Percentiles rank a stretch among this genome's conserved stretches.
Conservation (phyloP, 1,284 basidiomycete genomes). For the Vanrija sp. region DNA sequence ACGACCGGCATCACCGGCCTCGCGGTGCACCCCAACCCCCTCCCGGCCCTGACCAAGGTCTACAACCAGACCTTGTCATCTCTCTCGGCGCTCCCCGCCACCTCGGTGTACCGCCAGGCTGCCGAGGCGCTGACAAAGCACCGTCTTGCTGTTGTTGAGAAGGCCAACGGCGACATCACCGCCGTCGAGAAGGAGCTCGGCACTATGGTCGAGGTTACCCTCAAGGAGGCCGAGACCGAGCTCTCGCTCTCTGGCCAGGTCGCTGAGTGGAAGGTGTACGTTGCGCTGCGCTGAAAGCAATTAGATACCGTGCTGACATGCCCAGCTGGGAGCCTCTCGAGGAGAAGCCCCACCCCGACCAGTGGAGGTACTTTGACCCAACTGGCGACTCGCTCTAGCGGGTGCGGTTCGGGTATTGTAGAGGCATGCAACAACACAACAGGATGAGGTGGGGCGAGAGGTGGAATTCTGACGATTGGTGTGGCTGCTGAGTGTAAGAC, state of each 20-base stretch:
- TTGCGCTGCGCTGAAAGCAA: not conserved
- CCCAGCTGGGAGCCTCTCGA: conserved; percentile 42
- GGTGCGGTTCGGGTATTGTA: conserved; percentile 1
- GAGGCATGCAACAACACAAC: conserved; percentile 7
- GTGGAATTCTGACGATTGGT: too few relatives aligned
- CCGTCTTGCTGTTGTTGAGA: conserved; percentile 70
- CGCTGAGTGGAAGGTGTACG: conserved; percentile 90
- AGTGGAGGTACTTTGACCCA: conserved; percentile 48
- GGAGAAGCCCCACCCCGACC: conserved; percentile 33
- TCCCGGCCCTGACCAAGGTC: conserved; percentile 69
- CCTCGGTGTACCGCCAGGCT: conserved; percentile 86
- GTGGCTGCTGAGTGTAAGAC: too few relatives aligned
- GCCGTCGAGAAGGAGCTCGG: conserved; percentile 63
- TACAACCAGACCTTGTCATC: conserved; percentile 75
- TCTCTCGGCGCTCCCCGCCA: conserved; percentile 67
- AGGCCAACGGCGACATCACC: conserved; percentile 62
- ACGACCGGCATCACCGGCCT: conserved; percentile 71
- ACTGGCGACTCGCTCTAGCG: conserved; percentile 22
- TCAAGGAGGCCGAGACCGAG: conserved; percentile 82
- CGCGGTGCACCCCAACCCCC: conserved; percentile 57
- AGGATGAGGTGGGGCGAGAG: too few relatives aligned
- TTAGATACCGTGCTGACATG: conserved; percentile 5
- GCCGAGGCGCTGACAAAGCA: conserved; percentile 81
- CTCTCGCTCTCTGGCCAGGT: conserved; percentile 73
- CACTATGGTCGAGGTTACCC: conserved; percentile 44